Conservation (phyloP, 2,329 filamentous ascomycete species). For the Aspergillus spinulosporus region DNA sequence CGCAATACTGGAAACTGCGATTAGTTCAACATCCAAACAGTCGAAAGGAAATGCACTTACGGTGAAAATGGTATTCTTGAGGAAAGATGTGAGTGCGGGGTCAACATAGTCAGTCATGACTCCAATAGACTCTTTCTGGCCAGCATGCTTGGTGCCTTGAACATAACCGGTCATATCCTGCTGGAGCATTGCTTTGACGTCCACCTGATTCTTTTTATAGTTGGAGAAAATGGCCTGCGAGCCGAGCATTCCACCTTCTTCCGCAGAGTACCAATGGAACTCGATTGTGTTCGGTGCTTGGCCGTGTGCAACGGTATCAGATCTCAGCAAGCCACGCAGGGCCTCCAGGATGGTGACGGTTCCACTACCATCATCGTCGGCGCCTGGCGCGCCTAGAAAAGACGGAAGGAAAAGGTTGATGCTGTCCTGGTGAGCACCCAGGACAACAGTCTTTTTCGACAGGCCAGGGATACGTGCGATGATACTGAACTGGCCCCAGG, state of each 20-base stretch:
- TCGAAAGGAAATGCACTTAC: slow-evolving; percentile 37
- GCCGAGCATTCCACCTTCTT: slow-evolving; percentile 83
- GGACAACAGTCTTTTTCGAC: slow-evolving; percentile 78
- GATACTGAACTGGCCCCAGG: slow-evolving; percentile 87
- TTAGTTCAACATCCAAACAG: slow-evolving; percentile 13
- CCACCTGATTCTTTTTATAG: slow-evolving; percentile 70
- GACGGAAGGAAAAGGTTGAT: slow-evolving; percentile 90
- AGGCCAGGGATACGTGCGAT: slow-evolving; percentile 89
- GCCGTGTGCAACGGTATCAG: slow-evolving; percentile 68
- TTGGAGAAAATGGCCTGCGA: slow-evolving; percentile 84
- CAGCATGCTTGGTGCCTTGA: slow-evolving; percentile 77
- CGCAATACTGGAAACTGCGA: slow-evolving; percentile 66
- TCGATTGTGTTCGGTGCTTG: slow-evolving; percentile 83
- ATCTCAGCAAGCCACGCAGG: slow-evolving; percentile 74
- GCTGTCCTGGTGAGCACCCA: slow-evolving; percentile 91
- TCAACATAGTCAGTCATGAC: slow-evolving; percentile 94
- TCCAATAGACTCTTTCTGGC: slow-evolving; percentile 79
- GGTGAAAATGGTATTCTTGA: slow-evolving; percentile 80
- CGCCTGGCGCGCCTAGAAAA: slow-evolving; percentile 79
- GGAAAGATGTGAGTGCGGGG: slow-evolving; percentile 76
- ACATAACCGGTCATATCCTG: slow-evolving; percentile 97
- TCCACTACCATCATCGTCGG: slow-evolving; percentile 92
- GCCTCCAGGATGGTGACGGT: slow-evolving; percentile 94
- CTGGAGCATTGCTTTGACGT: slow-evolving; percentile 95
- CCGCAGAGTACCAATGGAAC: slow-evolving; percentile 94